These are phyloP conservation scores for Phytophthora podocarpi DNA, from an alignment of 352 stramenopile genomes.

Conservation along the genomic window DNA sequence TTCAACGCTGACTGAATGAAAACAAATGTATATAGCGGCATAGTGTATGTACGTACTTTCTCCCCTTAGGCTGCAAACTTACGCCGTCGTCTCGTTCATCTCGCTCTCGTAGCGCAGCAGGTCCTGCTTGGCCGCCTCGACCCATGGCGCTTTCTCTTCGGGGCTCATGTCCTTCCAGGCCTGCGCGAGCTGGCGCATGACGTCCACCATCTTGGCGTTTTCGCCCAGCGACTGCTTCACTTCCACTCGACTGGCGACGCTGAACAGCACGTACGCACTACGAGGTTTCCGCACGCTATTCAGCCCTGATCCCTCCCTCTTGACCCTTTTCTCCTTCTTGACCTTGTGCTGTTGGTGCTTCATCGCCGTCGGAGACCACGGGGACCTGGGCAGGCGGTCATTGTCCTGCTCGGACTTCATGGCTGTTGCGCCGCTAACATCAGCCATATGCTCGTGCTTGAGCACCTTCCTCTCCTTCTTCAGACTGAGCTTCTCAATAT, in stretches of 20 bases:
- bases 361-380: constrained; percentile 74
- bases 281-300: constrained; percentile 50
- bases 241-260: constrained; percentile 60
- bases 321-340: constrained; percentile 63
- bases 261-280: constrained; percentile 76
- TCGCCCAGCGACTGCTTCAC: constrained; percentile 49
- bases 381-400: constrained; percentile 56
- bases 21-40: constrained; percentile 40
- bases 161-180: constrained; percentile 67
- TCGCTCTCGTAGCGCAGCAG: constrained; percentile 67
- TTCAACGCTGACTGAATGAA: constrained; percentile 6
- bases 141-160: constrained; percentile 59
- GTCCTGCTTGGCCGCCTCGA: constrained; percentile 64
- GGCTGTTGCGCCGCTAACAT: constrained; percentile 29
- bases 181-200: constrained; percentile 61
- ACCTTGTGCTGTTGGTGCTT: constrained; percentile 56
- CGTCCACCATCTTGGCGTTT: constrained; percentile 57
- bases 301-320: constrained; percentile 32
- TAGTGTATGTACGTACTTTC: constrained; percentile 26
- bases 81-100: constrained; percentile 69
- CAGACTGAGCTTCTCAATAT: constrained; percentile 26
- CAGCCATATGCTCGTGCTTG: constrained; percentile 48
- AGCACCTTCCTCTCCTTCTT: constrained; percentile 55
- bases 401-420: constrained; percentile 37
- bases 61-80: constrained; percentile 14